Base-by-base conservation (phyloP, 352 stramenopile species). In the Pelagophyceae sp. region DNA sequence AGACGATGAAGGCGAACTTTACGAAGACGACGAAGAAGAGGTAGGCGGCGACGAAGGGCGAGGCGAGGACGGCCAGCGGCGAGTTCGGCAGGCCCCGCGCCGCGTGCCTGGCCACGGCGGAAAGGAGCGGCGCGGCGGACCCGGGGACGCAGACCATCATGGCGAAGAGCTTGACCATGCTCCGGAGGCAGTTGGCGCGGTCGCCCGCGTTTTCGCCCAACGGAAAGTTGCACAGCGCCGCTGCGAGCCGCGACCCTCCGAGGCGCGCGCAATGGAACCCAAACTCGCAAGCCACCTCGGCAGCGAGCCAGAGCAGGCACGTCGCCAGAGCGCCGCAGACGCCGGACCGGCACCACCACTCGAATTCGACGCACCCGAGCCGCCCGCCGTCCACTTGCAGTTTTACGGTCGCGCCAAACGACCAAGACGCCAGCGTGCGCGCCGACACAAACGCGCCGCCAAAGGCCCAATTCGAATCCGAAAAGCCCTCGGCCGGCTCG, bases 1-100 rank as follows among this genome's bases (percentile, higher is more conserved):
- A 74, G 35, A 74, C 38, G 33, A 74, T 20, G 33, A 74, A 58
- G 35, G 38, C 67, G 67, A 74, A 58, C 67, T 74, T 74, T 33
- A 74, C 67, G 67, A 74, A 74, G 67, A 58, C 15, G 35, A 35
- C 29, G 67, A 74, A 50, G 27, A 37, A 6, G 35, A 58, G 20
- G 17, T 31, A 74, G 35, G 2, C 5, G 17, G 20, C 37, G 33
- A 54, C 17, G 5, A 54, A 17, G 0, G 38, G 67, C 35, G 51
- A 74, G 35, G 33, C 67, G 61, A 71, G 15, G 61, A 71, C 1
- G n/a, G 11, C 15, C 15, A 71, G 29, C 3, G 33, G 61, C 3
- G 1, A 40, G 11, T 3, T 19, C 29, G 61, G 61, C 15, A 63
- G 54, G 61, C 61, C 61, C 3, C 15, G 15, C 35, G 27, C 20